Conservation (phyloP, 1,284 basidiomycete species). For the Malassezia equina region DNA sequence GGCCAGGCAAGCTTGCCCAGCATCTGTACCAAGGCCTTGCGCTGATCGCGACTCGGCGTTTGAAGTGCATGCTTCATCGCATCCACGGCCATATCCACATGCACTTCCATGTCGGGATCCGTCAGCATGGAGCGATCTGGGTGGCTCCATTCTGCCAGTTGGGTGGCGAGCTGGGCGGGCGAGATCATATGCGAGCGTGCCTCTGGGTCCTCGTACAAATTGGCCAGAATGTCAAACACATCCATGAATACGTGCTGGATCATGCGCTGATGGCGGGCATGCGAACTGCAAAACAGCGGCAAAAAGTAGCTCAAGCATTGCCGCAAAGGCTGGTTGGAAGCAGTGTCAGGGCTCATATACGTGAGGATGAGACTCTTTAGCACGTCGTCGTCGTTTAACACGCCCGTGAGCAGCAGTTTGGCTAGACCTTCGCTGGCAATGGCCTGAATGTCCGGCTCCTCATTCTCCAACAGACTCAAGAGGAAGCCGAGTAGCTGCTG, state of each 20-base stretch:
- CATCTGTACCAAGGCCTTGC: conserved; percentile 69
- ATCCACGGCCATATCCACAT: conserved; percentile 68
- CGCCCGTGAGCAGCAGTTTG: conserved; percentile 78
- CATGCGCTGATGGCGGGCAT: conserved; percentile 64
- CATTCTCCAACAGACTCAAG: conserved; percentile 56
- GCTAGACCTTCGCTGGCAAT: conserved; percentile 71
- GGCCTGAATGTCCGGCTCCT: conserved; percentile 61
- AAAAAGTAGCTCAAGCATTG: conserved; percentile 95
- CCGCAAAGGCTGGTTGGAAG: conserved; percentile 70
- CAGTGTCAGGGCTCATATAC: conserved; percentile 79
- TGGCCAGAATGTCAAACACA: conserved; percentile 26
- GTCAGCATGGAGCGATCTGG: conserved; percentile 61
- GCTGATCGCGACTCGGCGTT: conserved; percentile 53
- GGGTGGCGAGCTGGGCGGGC: conserved; percentile 66
- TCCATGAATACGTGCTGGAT: conserved; percentile 61
- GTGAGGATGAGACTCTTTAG: conserved; percentile 67
- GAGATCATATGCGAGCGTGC: conserved; percentile 70
- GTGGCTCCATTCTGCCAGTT: conserved; percentile 89
- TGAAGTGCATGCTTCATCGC: conserved; percentile 57
- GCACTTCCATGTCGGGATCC: conserved; percentile 54
- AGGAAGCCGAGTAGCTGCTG: conserved; percentile 38
- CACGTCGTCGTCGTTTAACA: conserved; percentile 49
- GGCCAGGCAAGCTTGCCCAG: conserved; percentile 69
- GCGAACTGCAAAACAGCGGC: conserved; percentile 83
- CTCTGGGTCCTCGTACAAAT: conserved; percentile 63